Evolutionary conservation across 176 grass and related monocot species (phyloP).

Genomic region (Melocanna baccifera): DNA sequence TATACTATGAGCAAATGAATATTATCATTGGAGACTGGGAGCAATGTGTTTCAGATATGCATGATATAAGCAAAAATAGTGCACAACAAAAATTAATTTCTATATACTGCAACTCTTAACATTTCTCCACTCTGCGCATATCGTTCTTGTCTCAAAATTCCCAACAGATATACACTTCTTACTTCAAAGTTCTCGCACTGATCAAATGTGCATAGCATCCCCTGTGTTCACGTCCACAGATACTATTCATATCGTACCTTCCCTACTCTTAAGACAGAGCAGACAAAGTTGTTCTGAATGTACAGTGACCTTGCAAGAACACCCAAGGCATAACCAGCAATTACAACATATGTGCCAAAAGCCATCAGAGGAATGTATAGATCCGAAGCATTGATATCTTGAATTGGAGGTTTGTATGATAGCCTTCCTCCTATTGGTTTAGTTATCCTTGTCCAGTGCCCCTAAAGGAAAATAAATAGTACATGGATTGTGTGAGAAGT

Average conservation of each 20-base stretch:
- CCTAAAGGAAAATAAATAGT: constrained; percentile 43
- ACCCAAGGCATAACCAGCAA: background rate
- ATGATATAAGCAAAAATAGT: background rate
- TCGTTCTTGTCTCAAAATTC: background rate
- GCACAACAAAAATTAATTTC: background rate
- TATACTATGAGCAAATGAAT: background rate
- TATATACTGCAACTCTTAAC: background rate
- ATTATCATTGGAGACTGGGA: background rate
- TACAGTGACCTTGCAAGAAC: constrained; percentile 43
- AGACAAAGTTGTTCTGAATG: background rate
- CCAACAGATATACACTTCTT: background rate
- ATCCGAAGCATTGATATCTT: constrained; percentile 92
- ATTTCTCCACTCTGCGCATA: background rate
- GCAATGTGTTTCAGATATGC: background rate
- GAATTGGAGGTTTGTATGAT: constrained; percentile 78
- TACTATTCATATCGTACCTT: background rate
- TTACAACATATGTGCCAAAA: background rate
- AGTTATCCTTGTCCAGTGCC: constrained; percentile 85
- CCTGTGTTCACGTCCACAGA: background rate
- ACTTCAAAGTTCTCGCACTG: background rate
- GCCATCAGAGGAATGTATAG: constrained; percentile 38
- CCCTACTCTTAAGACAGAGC: background rate
- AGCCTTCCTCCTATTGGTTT: constrained; percentile 77
- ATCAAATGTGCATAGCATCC: background rate
- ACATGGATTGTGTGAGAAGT: background rate